Conservation (phyloP, 441 rosid genomes). For the Brassica balearica region DNA sequence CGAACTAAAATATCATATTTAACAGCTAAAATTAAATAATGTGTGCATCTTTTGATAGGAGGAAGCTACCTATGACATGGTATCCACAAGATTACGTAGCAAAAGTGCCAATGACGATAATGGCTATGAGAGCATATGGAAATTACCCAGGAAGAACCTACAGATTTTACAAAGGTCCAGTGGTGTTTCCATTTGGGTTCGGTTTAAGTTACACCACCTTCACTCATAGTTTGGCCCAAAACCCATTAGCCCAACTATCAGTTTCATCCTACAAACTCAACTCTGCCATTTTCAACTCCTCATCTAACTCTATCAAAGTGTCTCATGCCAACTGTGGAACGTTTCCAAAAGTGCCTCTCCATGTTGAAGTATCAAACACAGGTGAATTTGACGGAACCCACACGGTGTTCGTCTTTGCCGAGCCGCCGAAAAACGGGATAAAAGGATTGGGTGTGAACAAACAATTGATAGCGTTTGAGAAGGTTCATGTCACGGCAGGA, state of each 20-base stretch:
- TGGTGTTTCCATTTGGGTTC: conserved; percentile 79
- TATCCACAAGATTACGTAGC: conserved; percentile 66
- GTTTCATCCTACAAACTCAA: conserved; percentile 43
- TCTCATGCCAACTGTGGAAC: conserved; percentile 61
- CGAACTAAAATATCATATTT: background rate
- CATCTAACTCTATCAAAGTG: conserved; percentile 51
- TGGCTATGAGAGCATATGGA: conserved; percentile 59
- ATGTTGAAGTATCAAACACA: conserved; percentile 66
- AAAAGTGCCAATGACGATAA: conserved; percentile 69
- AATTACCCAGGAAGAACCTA: conserved; percentile 73
- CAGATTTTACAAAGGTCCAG: conserved; percentile 89
- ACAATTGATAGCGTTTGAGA: conserved; percentile 76
- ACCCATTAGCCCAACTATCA: conserved; percentile 51
- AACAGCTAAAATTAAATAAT: background rate
- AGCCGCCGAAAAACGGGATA: conserved; percentile 49
- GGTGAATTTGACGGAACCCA: conserved; percentile 76
- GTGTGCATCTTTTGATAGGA: conserved; percentile 40
- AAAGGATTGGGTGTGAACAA: conserved; percentile 50
- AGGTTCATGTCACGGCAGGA: conserved; percentile 66
- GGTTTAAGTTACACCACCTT: conserved; percentile 76
- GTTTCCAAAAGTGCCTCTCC: conserved; percentile 48
- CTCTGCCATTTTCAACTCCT: conserved; percentile 48
- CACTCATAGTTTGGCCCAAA: conserved; percentile 51
- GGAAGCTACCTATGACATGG: conserved; percentile 81
- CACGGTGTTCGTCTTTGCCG: conserved; percentile 70